Evolutionary conservation across 805 yeast genomes (phyloP).

Genomic region (Candida nonsorbophila): DNA sequence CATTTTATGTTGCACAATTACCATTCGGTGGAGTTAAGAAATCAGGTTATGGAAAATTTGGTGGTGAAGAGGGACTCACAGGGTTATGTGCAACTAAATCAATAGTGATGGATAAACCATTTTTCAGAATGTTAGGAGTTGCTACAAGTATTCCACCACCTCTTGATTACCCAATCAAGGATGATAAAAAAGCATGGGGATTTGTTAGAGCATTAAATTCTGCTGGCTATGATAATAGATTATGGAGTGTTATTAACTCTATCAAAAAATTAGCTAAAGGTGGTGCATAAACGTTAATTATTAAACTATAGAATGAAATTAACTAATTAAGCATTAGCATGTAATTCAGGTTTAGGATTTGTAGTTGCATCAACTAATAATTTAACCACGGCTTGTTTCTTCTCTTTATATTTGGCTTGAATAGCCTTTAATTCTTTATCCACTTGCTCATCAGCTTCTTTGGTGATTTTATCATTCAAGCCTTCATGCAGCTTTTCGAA

Average conservation of each 20-base stretch:
- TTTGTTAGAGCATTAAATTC: constrained; percentile 77
- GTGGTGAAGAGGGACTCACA: constrained; percentile 94
- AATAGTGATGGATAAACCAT: constrained; percentile 76
- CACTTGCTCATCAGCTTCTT: constrained; percentile 72
- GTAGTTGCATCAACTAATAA: constrained; percentile 75
- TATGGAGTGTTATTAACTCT: constrained; percentile 55
- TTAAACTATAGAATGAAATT: constrained; percentile 1
- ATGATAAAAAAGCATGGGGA: constrained; percentile 80
- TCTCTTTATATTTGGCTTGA: constrained; percentile 54
- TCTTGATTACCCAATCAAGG: constrained; percentile 84
- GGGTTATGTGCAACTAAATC: constrained; percentile 87
- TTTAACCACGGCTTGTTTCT: constrained; percentile 64
- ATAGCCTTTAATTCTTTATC: constrained; percentile 67
- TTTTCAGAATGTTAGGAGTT: constrained; percentile 50
- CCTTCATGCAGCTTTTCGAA: constrained; percentile 72
- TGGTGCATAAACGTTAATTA: no score
- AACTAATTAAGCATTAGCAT: constrained; percentile 54
- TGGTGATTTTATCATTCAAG: constrained; percentile 68
- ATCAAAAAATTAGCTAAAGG: constrained; percentile 34
- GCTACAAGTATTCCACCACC: constrained; percentile 83
- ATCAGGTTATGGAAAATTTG: constrained; percentile 96
- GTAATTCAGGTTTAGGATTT: constrained; percentile 76
- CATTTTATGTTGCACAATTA: constrained; percentile 89
- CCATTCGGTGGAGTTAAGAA: constrained; percentile 96
- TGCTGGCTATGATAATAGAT: constrained; percentile 75